Conservation (phyloP, 2,329 filamentous ascomycete genomes). For the Chaetomium globosum region DNA sequence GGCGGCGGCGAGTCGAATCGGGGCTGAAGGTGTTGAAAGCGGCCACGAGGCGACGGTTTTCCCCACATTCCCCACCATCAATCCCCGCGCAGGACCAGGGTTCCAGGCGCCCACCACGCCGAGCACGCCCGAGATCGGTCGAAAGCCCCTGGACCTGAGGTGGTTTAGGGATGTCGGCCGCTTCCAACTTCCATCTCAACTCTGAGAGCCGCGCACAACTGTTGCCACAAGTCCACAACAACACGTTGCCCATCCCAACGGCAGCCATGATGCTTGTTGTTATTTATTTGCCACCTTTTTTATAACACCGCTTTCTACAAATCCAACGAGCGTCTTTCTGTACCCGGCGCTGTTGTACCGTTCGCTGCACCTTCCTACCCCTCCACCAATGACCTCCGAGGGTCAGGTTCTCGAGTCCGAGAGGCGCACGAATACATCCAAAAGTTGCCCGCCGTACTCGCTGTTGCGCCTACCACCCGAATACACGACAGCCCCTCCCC, state of each 20-base stretch:
- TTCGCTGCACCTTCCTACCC: background rate
- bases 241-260: background rate
- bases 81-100: no score
- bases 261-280: background rate
- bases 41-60: no score
- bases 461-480: background rate
- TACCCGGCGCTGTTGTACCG: background rate
- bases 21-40: background rate
- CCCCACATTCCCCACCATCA: no score
- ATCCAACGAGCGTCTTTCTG: background rate
- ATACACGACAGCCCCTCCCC: background rate
- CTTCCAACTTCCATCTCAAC: background rate
- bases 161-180: no score
- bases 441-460: background rate
- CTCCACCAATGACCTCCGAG: background rate
- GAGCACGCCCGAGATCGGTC: background rate
- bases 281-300: background rate
- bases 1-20: background rate
- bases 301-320: background rate
- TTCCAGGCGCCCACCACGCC: no score
- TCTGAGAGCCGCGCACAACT: background rate
- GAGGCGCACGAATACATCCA: background rate
- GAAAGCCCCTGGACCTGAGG: no score
- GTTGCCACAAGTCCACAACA: background rate
- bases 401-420: background rate